A percentile compares a stretch with the other conserved stretches of the same genome.
phyloP scores from a whole-genome alignment of 176 grass and related monocot species.

The Oryza glaberrima region DNA sequence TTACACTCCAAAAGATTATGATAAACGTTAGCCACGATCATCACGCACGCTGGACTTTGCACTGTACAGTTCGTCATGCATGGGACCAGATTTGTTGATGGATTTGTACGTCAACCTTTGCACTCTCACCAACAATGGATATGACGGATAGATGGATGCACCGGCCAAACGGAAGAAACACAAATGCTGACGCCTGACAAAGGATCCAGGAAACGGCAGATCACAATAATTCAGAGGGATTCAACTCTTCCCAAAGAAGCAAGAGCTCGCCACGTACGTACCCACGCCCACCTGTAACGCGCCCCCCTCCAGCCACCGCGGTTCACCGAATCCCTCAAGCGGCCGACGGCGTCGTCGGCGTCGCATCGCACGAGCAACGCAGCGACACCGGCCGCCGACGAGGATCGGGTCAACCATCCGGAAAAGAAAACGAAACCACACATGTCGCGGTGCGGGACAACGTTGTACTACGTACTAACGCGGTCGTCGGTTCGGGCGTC shows the following conservation, averaged over 20 bases:
- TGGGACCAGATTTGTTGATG: not conserved
- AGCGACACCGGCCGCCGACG: not conserved
- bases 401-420: not conserved
- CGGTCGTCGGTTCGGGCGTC: constrained; percentile 34
- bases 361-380: not conserved
- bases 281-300: not conserved
- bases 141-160: not conserved
- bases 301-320: constrained; percentile 14
- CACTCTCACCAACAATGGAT: not conserved
- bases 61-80: too few species aligned
- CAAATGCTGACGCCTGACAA: not conserved
- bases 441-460: not conserved
- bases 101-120: not conserved
- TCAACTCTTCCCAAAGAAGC: not conserved
- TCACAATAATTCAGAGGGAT: not conserved
- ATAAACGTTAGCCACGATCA: not conserved
- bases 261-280: constrained; percentile 27
- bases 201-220: not conserved
- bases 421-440: too few species aligned
- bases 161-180: constrained; percentile 25
- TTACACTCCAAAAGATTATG: not conserved
- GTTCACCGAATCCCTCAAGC: not conserved
- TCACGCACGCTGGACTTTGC: too few species aligned
- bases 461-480: not conserved
- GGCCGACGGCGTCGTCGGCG: not conserved